A percentile compares a stretch with the other conserved stretches of the same genome.
Evolutionary conservation across 1,284 basidiomycete genomes (phyloP).

Genomic region (Fereydounia khargensis): DNA sequence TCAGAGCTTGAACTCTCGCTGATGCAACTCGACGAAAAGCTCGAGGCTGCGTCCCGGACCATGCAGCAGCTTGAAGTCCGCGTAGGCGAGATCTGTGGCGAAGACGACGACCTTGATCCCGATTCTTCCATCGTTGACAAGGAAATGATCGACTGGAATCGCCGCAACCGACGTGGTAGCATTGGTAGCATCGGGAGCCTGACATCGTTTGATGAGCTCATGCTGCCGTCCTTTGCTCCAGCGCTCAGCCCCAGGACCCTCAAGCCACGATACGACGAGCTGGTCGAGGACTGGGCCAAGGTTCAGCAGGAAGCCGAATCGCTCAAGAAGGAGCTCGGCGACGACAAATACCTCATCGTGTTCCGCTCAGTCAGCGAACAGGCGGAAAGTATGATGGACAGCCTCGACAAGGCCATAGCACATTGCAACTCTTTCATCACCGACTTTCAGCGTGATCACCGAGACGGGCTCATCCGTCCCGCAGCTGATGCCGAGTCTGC

Average conservation of each 20-base stretch:
- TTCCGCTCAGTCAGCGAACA: constrained; percentile 88
- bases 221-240: constrained; percentile 19
- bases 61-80: constrained; percentile 38
- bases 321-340: constrained; percentile 82
- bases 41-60: constrained; percentile 65
- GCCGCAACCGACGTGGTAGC: constrained; percentile 10
- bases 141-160: constrained; percentile 11
- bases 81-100: constrained; percentile 4
- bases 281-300: constrained; percentile 70
- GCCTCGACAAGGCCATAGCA: constrained; percentile 82
- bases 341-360: constrained; percentile 92
- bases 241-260: constrained; percentile 9
- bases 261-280: constrained; percentile 15
- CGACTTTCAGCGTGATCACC: constrained; percentile 19
- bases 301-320: constrained; percentile 77
- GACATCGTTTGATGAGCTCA: constrained; percentile 26
- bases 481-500: constrained; percentile 10
- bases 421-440: constrained; percentile 68
- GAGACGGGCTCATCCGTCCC: constrained; percentile 7
- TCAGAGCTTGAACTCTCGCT: constrained; percentile 75
- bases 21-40: constrained; percentile 72
- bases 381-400: constrained; percentile 93
- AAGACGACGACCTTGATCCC: not conserved
- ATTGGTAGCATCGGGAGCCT: constrained; percentile 22
- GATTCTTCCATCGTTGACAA: constrained; percentile 30